Conservation (phyloP, 352 stramenopile genomes). For the Phytopythium sindhum region DNA sequence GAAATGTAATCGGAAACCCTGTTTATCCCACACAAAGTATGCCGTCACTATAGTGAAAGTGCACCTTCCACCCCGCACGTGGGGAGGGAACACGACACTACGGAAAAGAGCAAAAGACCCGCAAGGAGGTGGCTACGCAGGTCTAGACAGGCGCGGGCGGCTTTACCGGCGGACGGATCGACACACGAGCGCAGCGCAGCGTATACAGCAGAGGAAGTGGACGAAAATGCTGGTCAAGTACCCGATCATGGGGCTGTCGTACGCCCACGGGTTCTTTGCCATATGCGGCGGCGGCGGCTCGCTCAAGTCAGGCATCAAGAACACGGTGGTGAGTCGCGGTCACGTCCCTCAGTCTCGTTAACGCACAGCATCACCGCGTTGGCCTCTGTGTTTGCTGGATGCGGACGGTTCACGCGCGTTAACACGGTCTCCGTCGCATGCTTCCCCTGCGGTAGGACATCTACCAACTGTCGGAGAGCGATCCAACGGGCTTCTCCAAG, state of each 20-base stretch:
- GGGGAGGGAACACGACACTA: neutral
- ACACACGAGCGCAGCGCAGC: neutral
- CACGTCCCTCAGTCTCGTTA: no score
- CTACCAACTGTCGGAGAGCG: slow-evolving; percentile 60
- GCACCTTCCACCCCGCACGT: neutral
- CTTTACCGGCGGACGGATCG: neutral
- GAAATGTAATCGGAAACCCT: neutral
- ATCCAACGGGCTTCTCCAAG: slow-evolving; percentile 64
- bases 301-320: slow-evolving; percentile 83
- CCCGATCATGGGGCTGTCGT: slow-evolving; percentile 80
- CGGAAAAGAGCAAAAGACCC: neutral
- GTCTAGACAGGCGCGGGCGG: neutral
- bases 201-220: no score
- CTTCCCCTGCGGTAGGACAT: slow-evolving; percentile 40
- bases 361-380: no score
- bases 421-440: neutral
- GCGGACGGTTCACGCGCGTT: neutral
- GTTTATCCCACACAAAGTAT: neutral
- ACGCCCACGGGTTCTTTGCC: slow-evolving; percentile 63
- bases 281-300: slow-evolving; percentile 83
- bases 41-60: neutral
- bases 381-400: no score
- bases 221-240: slow-evolving; percentile 74
- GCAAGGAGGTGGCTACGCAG: neutral
- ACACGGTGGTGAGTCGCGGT: slow-evolving; percentile 64